Evolutionary conservation across 1,139 yeast genomes (phyloP), one percentile per base, ranked within the genome.

Genomic region (Yamadazyma trypodendri): DNA sequence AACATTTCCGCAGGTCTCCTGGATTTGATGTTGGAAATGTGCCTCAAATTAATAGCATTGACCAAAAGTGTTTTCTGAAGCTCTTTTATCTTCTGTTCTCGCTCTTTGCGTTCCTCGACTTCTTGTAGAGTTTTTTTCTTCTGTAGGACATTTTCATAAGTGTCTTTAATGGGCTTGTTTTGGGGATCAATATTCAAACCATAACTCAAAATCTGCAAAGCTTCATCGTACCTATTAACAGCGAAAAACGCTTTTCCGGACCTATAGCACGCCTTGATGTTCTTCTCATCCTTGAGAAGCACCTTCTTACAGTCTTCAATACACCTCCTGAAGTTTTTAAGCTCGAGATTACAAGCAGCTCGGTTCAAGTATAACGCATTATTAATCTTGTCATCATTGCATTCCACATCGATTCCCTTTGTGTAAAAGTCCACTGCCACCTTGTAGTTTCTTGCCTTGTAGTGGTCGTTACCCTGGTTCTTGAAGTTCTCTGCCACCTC

Each of bases 401-500:
- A 77, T 38, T 81, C 76, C 18, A 85, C 79, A 13, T 81, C 89
- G 18, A 94, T 52, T 1, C 95, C 97, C 56, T 86, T 82, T 23
- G 84, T 81, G 55, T 92, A 92, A 54, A 71, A 84, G 38, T 77
- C 83, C 31, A 87, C 66, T 0, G 98, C 99, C 46, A 79, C 79
- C 42, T 77, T 72, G 60, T 76, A 92, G 49, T 81, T 79, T 49
- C 83, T 85, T 6, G 65, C 68, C 56, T 77, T 82, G 63, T 74
- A 92, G 44, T 87, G 77, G 16, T 88, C 97, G 55, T 94, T 92
- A 9, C 98, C 99, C 57, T 92, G 97, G 45, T 77, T 82, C 49
- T 89, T 89, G 68, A 90, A 92, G 54, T 89, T 89, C 22, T 78
- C 74, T 2, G 97, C 97, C 33, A 90, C 69, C 54, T 92, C 98